Conservation (phyloP, 1,284 basidiomycete genomes). For the Fomitopsis palustris region DNA sequence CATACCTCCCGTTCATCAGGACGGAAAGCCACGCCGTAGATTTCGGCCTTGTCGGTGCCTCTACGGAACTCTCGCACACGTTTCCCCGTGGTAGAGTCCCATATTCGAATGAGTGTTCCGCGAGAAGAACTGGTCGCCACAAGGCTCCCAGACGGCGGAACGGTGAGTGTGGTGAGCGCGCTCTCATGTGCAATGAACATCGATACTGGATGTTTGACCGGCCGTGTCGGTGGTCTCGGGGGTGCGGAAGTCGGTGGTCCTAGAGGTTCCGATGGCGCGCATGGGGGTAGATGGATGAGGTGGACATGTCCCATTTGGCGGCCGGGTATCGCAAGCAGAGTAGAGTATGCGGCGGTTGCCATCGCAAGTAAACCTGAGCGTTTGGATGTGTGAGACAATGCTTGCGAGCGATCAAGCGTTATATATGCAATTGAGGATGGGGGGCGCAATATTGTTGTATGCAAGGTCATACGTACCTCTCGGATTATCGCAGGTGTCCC, state of each 20-base stretch:
- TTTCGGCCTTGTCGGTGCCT: constrained; percentile 88
- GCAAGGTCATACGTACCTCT: constrained; percentile 51
- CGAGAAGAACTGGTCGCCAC: constrained; percentile 84
- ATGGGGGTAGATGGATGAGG: constrained; percentile 82
- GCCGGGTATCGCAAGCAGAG: constrained; percentile 84
- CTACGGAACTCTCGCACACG: constrained; percentile 81
- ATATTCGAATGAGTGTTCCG: constrained; percentile 87
- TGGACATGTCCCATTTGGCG: constrained; percentile 91
- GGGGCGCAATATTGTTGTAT: neutral
- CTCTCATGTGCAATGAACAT: constrained; percentile 88
- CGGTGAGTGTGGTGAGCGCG: constrained; percentile 74
- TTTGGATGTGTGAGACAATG: neutral
- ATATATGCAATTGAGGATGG: constrained; percentile 6
- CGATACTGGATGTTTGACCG: constrained; percentile 63
- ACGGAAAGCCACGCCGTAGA: constrained; percentile 83
- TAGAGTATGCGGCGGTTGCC: constrained; percentile 74
- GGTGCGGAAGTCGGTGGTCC: constrained; percentile 44
- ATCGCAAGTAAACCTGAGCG: constrained; percentile 77
- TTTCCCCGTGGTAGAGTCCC: constrained; percentile 78
- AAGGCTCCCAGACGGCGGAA: constrained; percentile 75
- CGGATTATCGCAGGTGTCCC: constrained; percentile 89
- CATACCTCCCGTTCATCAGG: constrained; percentile 79
- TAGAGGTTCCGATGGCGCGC: constrained; percentile 49
- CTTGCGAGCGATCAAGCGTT: neutral
- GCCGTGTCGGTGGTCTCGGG: constrained; percentile 47